These are phyloP conservation scores for Parathielavia hyrcaniae DNA, from an alignment of 495 filamentous ascomycete genomes.

Conservation along the genomic window DNA sequence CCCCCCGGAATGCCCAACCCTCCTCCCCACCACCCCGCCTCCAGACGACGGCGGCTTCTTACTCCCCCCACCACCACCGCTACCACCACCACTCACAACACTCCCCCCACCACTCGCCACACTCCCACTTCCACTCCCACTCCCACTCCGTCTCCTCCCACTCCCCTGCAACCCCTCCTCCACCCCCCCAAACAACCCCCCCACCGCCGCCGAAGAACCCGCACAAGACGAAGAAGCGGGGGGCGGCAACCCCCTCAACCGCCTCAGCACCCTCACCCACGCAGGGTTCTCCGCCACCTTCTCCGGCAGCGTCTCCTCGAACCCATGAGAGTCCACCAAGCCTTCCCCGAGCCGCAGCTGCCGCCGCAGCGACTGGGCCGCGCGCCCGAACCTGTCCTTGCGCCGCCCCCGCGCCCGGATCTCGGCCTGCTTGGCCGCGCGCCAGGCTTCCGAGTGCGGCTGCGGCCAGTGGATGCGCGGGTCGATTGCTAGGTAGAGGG, in stretches of 20 bases:
- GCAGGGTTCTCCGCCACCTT: conserved; percentile 26
- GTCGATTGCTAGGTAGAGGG: conserved; percentile 34
- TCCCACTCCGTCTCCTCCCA: neutral
- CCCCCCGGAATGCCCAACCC: neutral
- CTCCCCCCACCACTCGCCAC: neutral
- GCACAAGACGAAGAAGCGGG: neutral
- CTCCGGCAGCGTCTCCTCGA: conserved; percentile 27
- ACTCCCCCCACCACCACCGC: neutral
- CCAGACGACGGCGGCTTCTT: neutral
- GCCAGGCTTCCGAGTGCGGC: conserved; percentile 36
- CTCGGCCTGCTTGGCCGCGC: conserved; percentile 37
- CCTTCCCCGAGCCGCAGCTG: conserved; percentile 20
- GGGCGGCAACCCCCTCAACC: conserved; percentile 12
- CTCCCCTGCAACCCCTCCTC: neutral
- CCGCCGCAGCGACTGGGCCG: conserved; percentile 30
- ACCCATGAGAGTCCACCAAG: too few species aligned
- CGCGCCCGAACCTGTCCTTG: conserved; percentile 41
- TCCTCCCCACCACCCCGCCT: neutral
- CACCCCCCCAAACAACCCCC: neutral
- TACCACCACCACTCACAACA: neutral
- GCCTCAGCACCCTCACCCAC: conserved; percentile 25
- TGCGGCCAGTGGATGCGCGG: conserved; percentile 41
- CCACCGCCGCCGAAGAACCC: neutral
- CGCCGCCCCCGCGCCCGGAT: conserved; percentile 37
- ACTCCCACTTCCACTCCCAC: neutral